Evolutionary conservation across 257 asterid species (phyloP), one percentile per base, ranked within the genome.

Genomic region (Hygrophila difformis): DNA sequence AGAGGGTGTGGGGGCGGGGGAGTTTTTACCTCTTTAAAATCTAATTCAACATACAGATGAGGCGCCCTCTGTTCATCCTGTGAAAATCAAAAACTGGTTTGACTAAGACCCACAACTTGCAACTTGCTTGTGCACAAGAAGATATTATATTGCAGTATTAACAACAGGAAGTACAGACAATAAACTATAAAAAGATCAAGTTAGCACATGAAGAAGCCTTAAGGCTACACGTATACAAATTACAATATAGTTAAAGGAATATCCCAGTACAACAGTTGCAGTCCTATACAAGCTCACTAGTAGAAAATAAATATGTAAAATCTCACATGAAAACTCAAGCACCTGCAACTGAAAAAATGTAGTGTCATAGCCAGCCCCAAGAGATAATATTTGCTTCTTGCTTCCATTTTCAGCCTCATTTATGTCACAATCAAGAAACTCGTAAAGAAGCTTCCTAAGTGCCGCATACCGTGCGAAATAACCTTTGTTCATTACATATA

Each of bases 341-440:
- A 91, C 96, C 95, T 82, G 82, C 73, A 91, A 63, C 77, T 78
- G 96, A 65, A 91, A 91, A 67, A 63, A 86, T 47, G 89, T 76
- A 5, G 99, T 82, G 59, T 91, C 99, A 59, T 82, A 91, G 59
- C 99, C 99, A 74, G 96, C 99, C 33, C 96, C 96, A 29, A 91
- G 82, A 6, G 95, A 91, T 57, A 86, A 35, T 59, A 86, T 75
- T 74, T 86, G 99, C 78, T 91, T 86, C 81, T 64, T 80, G 36
- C 38, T 55, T 56, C 63, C 73, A 62, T 57, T 67, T 55, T 47
- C 75, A 49, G 64, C 71, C 29, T 19, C 44, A 52, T 59, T 65
- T 11, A 40, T 43, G 45, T 58, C 72, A 61, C 76, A 58, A 58
- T 80, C 81, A 41, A 91, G 94, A 74, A 91, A 91, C 51, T 91